Evolutionary conservation across 257 asterid species (phyloP).

Genomic region (Capsicum rhomboideum): DNA sequence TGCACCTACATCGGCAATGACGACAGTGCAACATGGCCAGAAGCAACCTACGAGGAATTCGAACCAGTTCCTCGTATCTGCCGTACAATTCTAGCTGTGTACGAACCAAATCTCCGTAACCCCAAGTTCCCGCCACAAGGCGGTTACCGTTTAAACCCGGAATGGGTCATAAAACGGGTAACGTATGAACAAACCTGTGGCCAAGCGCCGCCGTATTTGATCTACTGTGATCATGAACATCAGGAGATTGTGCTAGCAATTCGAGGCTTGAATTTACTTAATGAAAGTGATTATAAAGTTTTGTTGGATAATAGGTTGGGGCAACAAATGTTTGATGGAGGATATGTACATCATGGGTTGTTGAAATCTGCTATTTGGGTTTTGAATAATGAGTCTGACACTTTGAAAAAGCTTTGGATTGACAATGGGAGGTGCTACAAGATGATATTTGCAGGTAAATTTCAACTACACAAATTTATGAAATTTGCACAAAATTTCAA

Average conservation of each 20-base stretch:
- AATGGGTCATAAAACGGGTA: constrained; percentile 66
- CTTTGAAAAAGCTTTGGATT: constrained; percentile 59
- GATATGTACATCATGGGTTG: constrained; percentile 83
- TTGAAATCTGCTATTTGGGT: constrained; percentile 85
- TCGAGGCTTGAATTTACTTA: constrained; percentile 64
- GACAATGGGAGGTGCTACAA: constrained; percentile 64
- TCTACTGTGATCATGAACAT: constrained; percentile 65
- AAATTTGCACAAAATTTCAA: too few species aligned
- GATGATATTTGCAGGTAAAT: constrained; percentile 64
- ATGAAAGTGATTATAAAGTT: constrained; percentile 66
- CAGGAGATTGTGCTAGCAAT: constrained; percentile 74
- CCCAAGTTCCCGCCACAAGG: constrained; percentile 55
- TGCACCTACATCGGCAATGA: constrained; percentile 86
- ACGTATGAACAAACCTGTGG: constrained; percentile 54
- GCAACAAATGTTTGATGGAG: constrained; percentile 92
- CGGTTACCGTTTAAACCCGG: constrained; percentile 67
- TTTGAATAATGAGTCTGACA: constrained; percentile 60
- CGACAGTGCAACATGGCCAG: constrained; percentile 80
- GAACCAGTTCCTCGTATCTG: constrained; percentile 75
- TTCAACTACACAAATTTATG: background rate
- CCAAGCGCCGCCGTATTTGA: constrained; percentile 80
- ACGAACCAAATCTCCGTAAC: constrained; percentile 58
- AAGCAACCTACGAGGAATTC: constrained; percentile 72
- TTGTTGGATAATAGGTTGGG: constrained; percentile 72
- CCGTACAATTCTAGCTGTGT: constrained; percentile 78